phyloP scores from a whole-genome alignment of 129 eudicot species.

The Heracleum sosnowskyi region DNA sequence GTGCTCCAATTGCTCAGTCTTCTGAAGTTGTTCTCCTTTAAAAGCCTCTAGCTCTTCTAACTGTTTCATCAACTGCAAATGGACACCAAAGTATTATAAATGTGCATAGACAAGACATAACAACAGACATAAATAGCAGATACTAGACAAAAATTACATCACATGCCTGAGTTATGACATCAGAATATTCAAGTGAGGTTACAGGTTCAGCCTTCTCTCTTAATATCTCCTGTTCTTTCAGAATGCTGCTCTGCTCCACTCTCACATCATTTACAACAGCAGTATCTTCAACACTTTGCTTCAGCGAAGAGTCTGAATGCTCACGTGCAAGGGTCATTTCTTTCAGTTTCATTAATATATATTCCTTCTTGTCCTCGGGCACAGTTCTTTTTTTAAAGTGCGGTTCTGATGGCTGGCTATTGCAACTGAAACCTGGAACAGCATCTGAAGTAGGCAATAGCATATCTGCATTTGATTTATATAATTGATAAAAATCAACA shows the following conservation, averaged over 20 bases:
- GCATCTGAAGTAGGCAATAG: conserved; percentile 16
- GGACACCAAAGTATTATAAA: not conserved
- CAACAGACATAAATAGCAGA: not conserved
- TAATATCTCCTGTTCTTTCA: not conserved
- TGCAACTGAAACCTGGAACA: conserved; percentile 14
- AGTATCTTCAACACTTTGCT: conserved; percentile 17
- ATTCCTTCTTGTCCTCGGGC: conserved; percentile 32
- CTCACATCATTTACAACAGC: conserved; percentile 15
- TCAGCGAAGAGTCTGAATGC: conserved; percentile 12
- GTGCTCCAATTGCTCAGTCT: conserved; percentile 37
- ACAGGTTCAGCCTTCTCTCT: conserved; percentile 23
- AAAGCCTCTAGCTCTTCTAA: conserved; percentile 51
- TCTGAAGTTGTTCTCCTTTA: conserved; percentile 30
- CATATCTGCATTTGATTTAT: conserved; percentile 17
- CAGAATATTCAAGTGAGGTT: conserved; percentile 16
- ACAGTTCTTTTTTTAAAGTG: conserved; percentile 4
- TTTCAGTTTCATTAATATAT: conserved; percentile 43
- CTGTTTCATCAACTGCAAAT: conserved; percentile 36
- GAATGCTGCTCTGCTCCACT: conserved; percentile 16
- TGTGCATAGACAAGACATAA: not conserved
- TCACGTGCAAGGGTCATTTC: conserved; percentile 36
- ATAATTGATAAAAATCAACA: conserved; percentile 12
- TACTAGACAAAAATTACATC: not conserved
- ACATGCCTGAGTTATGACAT: conserved; percentile 44
- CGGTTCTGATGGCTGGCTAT: conserved; percentile 19